Evolutionary conservation across 2,329 filamentous ascomycete genomes (phyloP), one percentile per base, ranked within the genome.

Genomic region (Beauveria caledonica): DNA sequence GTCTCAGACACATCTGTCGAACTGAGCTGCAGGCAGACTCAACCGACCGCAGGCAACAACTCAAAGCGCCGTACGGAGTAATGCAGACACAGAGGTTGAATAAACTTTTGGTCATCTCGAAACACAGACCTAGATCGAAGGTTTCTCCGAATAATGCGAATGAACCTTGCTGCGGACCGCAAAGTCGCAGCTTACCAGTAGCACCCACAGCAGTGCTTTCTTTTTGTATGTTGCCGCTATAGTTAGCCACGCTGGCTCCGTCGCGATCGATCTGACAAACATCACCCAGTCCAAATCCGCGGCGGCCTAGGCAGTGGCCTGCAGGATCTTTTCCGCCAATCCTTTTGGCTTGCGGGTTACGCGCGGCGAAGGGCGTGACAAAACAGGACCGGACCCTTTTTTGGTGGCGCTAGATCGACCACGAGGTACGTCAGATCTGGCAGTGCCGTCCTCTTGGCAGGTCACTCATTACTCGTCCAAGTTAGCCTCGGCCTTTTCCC

Each of bases 371-470:
- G 23, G 13, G 45, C 15, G 23, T 13, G 21, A 29, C 36, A 29
- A 40, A 39, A 17, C 55, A 51, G 25, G 39, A 45, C 46, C 25
- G 25, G 56, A 51, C 56, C 56, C 46, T 52, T 50, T 57, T 25
- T 52, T 58, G 36, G 56, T 48, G 46, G 48, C 48, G 48, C 39
- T 50, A 58, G 56, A 58, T 58, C 56, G 56, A 27, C 56, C 46
- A 58, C 48, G 54, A 58, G 56, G 54, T 58, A 51, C 56, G 39
- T 49, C 56, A 58, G 56, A 58, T 58, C 56, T 58, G 56, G 48
- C 46, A 29, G 56, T 51, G 48, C 36, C 36, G 46, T 50, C 55
- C 21, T 48, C 45, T 27, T 51, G 46, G 56, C 23, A 44, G 21
- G 56, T 44, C 36, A 13, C 17, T 45, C 23, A 36, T 45, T 58